Base-by-base conservation (phyloP, 148 eudicot species). In the Vaccinium myrtillus region DNA sequence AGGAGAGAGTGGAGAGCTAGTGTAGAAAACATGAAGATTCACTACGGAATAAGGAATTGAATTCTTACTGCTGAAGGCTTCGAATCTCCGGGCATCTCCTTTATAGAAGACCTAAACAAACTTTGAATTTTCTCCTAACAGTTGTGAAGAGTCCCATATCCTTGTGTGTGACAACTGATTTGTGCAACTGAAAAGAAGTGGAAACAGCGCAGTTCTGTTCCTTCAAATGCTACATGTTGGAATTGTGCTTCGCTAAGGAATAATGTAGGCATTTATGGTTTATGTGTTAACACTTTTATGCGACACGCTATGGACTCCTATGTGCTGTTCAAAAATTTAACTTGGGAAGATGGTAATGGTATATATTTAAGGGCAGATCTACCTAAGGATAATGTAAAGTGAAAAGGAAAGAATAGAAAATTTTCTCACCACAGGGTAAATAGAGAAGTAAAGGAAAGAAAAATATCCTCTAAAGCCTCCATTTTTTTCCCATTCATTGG, bases 61-160 rank as follows among this genome's bases (percentile, higher is more conserved):
- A 59, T 59, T 59, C 65, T 59, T 59, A 59, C 65, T 59, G 65
- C 65, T 59, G 65, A 59, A 59, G 65, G 65, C 65, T 59, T 59
- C 65, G 6, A 55, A 55, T 59, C 65, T 59, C 6, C 0, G 65
- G 65, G 18, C 23, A 59, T 59, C 23, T 59, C n/a, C 4, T 36
- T 36, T 16, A 16, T 59, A 15, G n/a, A 16, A 19, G 65, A 59
- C 18, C n/a, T 5, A 59, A 59, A 16, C n/a, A 59, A 59, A 6
- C 65, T 59, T 59, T 59, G 23, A 59, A 59, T 59, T 59, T 59
- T 19, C 21, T 19, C 8, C n/a, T 59, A 6, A 59, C n/a, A 59
- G 23, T 19, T 16, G 65, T 59, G 21, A 59, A 59, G 9, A 59
- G 65, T 59, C 65, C 65, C 65, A 6, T 21, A 59, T 59, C 65